Evolutionary conservation across 306 rosid genomes (phyloP).

Genomic region (Vicia sativa): DNA sequence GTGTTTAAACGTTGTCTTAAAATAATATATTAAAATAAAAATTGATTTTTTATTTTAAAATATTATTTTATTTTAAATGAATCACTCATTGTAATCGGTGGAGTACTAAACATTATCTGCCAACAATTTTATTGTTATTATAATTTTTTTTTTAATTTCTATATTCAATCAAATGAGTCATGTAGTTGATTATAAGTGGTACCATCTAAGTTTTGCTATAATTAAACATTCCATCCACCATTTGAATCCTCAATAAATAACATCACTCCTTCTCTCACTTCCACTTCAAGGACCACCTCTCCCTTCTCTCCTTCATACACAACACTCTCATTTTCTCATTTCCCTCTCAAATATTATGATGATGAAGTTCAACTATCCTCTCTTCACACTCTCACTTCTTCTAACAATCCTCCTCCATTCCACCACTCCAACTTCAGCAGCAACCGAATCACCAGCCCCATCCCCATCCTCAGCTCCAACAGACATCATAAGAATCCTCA

Average conservation of each 20-base stretch:
- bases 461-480: constrained; percentile 61
- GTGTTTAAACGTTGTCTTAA: too few relatives aligned
- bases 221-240: constrained; percentile 36
- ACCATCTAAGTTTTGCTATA: constrained; percentile 35
- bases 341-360: constrained; percentile 32
- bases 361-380: constrained; percentile 34
- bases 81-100: too few relatives aligned
- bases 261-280: constrained; percentile 37
- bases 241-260: constrained; percentile 47
- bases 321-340: background rate
- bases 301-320: background rate
- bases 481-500: constrained; percentile 59
- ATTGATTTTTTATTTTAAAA: too few relatives aligned
- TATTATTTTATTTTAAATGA: too few relatives aligned
- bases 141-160: too few relatives aligned
- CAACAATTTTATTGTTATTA: too few relatives aligned
- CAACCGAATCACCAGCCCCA: constrained; percentile 53
- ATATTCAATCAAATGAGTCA: too few relatives aligned
- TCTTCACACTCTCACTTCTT: constrained; percentile 42
- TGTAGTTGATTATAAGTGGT: background rate
- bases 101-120: too few relatives aligned
- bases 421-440: constrained; percentile 29
- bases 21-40: too few relatives aligned
- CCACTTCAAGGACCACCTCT: constrained; percentile 41
- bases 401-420: constrained; percentile 23